Conservation (phyloP, 2,329 filamentous ascomycete genomes). For the Penicillium aurantiogriseum region DNA sequence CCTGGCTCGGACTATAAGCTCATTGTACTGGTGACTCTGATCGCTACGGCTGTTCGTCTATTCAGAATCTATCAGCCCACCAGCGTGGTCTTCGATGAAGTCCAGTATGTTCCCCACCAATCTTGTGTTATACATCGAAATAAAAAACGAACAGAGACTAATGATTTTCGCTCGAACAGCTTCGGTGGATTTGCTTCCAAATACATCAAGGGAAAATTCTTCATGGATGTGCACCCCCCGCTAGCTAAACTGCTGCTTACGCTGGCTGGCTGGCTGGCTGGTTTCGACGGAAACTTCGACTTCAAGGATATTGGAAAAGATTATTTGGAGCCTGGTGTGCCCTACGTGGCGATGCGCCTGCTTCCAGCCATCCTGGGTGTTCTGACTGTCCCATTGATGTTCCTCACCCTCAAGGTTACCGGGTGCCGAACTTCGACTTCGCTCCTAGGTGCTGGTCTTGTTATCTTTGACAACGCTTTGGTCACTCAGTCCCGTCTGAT, state of each 20-base stretch:
- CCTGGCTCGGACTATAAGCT: conserved; percentile 80
- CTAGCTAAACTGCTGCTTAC: conserved; percentile 96
- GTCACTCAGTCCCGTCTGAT: conserved; percentile 94
- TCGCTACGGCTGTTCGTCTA: conserved; percentile 77
- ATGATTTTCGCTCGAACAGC: conserved; percentile 49
- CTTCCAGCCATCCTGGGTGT: conserved; percentile 88
- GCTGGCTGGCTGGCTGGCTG: conserved; percentile 88
- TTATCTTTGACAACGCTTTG: conserved; percentile 96
- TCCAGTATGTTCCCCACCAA: conserved; percentile 69
- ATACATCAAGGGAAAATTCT: conserved; percentile 99
- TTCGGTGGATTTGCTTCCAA: conserved; percentile 98
- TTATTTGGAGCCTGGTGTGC: conserved; percentile 89
- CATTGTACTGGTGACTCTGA: conserved; percentile 67
- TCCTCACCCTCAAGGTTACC: conserved; percentile 85
- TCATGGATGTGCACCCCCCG: conserved; percentile 99
- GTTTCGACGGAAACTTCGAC: conserved; percentile 93
- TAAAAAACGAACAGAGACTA: background rate
- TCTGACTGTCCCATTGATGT: conserved; percentile 85
- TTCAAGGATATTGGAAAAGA: conserved; percentile 99
- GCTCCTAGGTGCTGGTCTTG: conserved; percentile 74
- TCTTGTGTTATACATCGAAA: conserved; percentile 5
- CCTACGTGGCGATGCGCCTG: conserved; percentile 96
- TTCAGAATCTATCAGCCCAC: conserved; percentile 95
- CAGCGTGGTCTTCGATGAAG: conserved; percentile 98
- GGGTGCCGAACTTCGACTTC: conserved; percentile 87